Evolutionary conservation across 306 rosid genomes (phyloP).

Genomic region (Fragaria nilgerrensis): DNA sequence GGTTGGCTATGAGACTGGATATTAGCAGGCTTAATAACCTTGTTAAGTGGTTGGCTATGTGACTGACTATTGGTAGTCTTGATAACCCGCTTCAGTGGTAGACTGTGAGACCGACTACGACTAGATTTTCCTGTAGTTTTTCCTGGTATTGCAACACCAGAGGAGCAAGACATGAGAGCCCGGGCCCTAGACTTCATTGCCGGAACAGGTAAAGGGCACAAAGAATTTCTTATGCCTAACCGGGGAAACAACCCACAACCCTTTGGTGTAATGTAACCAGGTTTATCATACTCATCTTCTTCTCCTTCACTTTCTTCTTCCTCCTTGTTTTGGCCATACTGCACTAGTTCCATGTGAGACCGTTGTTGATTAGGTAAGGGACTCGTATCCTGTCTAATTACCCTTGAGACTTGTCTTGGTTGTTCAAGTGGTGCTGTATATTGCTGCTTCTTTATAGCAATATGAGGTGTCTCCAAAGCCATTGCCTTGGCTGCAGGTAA

Average conservation of each 20-base stretch:
- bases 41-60: constrained; percentile 53
- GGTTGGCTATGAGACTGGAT: constrained; percentile 49
- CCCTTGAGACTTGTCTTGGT: constrained; percentile 49
- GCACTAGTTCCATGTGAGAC: constrained; percentile 42
- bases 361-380: constrained; percentile 27
- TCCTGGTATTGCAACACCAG: constrained; percentile 35
- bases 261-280: constrained; percentile 49
- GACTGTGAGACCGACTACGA: constrained; percentile 49
- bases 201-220: constrained; percentile 58
- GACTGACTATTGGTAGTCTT: constrained; percentile 28
- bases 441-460: constrained; percentile 67
- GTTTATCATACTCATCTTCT: constrained; percentile 37
- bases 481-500: constrained; percentile 97
- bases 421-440: constrained; percentile 42
- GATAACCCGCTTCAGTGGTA: constrained; percentile 36
- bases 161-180: constrained; percentile 29
- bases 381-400: constrained; percentile 43
- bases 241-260: constrained; percentile 76
- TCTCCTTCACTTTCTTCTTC: constrained; percentile 67
- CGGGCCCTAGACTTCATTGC: constrained; percentile 54
- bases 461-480: constrained; percentile 67
- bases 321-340: constrained; percentile 35
- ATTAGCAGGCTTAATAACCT: constrained; percentile 36
- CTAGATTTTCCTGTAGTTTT: constrained; percentile 47
- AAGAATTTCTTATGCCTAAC: constrained; percentile 62